Evolutionary conservation across 495 filamentous ascomycete genomes (phyloP).

Genomic region (Talaromyces thailandensis): DNA sequence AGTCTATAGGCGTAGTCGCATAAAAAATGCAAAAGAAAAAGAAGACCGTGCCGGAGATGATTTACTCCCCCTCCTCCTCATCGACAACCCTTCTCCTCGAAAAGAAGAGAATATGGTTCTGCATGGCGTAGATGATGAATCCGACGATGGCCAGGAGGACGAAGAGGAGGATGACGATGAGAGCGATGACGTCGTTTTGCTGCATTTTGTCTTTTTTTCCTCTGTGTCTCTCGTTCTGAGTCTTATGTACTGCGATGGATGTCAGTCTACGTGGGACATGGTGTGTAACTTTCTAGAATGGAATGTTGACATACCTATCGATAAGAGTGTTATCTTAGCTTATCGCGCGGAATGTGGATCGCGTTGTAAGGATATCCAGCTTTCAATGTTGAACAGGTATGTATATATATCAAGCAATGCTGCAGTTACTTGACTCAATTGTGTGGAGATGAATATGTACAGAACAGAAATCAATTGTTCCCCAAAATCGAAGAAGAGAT

Average conservation of each 20-base stretch:
- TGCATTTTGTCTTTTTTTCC: constrained; percentile 36
- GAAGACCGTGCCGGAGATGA: neutral
- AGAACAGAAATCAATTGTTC: neutral
- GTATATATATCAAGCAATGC: neutral
- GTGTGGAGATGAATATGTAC: neutral
- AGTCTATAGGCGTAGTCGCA: neutral
- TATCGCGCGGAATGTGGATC: constrained; percentile 5
- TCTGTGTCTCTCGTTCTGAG: constrained; percentile 26
- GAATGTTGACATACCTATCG: neutral
- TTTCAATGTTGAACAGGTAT: neutral
- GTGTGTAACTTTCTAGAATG: neutral
- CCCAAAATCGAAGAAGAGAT: neutral
- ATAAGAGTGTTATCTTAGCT: constrained; percentile 5
- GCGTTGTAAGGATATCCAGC: neutral
- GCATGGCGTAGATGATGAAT: constrained; percentile 55
- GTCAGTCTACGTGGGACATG: neutral
- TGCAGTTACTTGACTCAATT: neutral
- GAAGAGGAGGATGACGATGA: constrained; percentile 77
- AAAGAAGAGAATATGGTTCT: constrained; percentile 35
- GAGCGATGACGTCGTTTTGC: constrained; percentile 70
- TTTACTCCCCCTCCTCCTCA: constrained; percentile 29
- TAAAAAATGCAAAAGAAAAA: neutral
- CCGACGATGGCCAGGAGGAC: constrained; percentile 60
- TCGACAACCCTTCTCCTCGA: constrained; percentile 24
- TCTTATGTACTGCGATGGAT: neutral